phyloP scores from a whole-genome alignment of 495 filamentous ascomycete species.

The Astrothelium macrocarpum region DNA sequence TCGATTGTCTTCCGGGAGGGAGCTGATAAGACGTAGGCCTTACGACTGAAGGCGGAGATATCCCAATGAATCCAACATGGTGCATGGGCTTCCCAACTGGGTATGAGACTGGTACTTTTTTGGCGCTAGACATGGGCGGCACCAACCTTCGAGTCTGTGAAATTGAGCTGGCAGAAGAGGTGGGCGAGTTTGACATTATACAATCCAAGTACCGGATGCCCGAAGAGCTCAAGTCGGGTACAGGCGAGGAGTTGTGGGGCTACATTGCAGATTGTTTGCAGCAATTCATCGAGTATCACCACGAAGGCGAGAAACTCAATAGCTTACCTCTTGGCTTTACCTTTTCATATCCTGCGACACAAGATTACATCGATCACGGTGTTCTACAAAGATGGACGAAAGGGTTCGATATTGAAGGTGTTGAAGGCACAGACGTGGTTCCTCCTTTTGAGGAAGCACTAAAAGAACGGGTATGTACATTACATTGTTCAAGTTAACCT shows the following conservation, averaged over 20 bases:
- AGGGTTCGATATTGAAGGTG: constrained; percentile 94
- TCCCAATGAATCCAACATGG: constrained; percentile 99
- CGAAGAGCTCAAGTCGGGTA: constrained; percentile 86
- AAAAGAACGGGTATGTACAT: constrained; percentile 53
- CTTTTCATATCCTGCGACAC: constrained; percentile 94
- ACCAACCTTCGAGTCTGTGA: constrained; percentile 98
- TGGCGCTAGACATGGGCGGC: constrained; percentile 96
- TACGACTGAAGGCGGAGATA: constrained; percentile 78
- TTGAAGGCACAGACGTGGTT: constrained; percentile 91
- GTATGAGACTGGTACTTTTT: constrained; percentile 77
- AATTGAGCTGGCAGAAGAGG: constrained; percentile 78
- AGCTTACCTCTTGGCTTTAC: constrained; percentile 88
- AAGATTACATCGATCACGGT: constrained; percentile 94
- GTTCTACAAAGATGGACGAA: constrained; percentile 97
- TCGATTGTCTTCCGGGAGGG: constrained; percentile 74
- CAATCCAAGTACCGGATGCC: constrained; percentile 98
- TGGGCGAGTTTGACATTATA: constrained; percentile 96
- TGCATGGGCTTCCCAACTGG: constrained; percentile 90
- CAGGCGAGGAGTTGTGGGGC: constrained; percentile 87
- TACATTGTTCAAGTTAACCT: neutral
- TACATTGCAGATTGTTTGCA: constrained; percentile 96
- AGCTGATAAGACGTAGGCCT: constrained; percentile 48
- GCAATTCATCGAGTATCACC: constrained; percentile 91
- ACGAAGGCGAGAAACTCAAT: constrained; percentile 53
- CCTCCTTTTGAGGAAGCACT: constrained; percentile 83